Percentiles rank a stretch among this genome's conserved stretches.
phyloP scores from a whole-genome alignment of 768 basidiomycete genomes.

The Austroboletus eburneus region DNA sequence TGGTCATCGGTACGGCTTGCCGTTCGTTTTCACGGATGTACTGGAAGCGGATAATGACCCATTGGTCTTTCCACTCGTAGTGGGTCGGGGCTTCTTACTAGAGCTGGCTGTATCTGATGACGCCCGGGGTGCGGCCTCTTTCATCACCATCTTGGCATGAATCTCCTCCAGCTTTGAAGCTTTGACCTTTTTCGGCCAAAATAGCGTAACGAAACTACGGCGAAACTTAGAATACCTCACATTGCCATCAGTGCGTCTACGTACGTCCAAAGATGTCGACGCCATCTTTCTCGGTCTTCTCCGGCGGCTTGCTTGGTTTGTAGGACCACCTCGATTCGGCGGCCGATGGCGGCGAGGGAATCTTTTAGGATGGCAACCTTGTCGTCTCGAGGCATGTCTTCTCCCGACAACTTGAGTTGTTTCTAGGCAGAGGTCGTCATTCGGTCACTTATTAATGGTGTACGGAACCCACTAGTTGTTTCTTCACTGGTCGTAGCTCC shows the following conservation, averaged over 20 bases:
- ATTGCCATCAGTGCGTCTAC: slow-evolving; percentile 32
- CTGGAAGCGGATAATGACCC: slow-evolving; percentile 44
- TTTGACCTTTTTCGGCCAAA: slow-evolving; percentile 98
- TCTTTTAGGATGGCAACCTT: slow-evolving; percentile 96
- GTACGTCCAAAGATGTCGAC: slow-evolving; percentile 94
- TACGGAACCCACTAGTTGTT: slow-evolving; percentile 67
- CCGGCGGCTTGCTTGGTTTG: slow-evolving; percentile 71
- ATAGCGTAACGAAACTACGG: slow-evolving; percentile 83
- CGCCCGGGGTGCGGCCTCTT: slow-evolving; percentile 67
- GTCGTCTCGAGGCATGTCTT: slow-evolving; percentile 90
- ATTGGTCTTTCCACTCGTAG: slow-evolving; percentile 47
- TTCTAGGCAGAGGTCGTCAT: slow-evolving; percentile 50
- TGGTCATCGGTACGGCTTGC: slow-evolving; percentile 56
- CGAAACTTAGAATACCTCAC: slow-evolving; percentile 6
- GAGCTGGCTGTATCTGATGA: slow-evolving; percentile 43
- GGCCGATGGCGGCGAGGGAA: slow-evolving; percentile 89
- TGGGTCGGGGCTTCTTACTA: slow-evolving; percentile 58
- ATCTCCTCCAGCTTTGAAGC: slow-evolving; percentile 92
- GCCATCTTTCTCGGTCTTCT: slow-evolving; percentile 83
- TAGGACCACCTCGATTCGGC: slow-evolving; percentile 83
- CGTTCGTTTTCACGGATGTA: slow-evolving; percentile 49
- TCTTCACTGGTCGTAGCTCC: slow-evolving; percentile 93
- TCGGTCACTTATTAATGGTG: background rate
- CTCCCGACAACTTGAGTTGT: slow-evolving; percentile 91
- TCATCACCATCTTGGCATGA: slow-evolving; percentile 93